Evolutionary conservation across 345 rosid genomes (phyloP), one percentile per base, ranked within the genome.

Genomic region (Stellera chamaejasme): DNA sequence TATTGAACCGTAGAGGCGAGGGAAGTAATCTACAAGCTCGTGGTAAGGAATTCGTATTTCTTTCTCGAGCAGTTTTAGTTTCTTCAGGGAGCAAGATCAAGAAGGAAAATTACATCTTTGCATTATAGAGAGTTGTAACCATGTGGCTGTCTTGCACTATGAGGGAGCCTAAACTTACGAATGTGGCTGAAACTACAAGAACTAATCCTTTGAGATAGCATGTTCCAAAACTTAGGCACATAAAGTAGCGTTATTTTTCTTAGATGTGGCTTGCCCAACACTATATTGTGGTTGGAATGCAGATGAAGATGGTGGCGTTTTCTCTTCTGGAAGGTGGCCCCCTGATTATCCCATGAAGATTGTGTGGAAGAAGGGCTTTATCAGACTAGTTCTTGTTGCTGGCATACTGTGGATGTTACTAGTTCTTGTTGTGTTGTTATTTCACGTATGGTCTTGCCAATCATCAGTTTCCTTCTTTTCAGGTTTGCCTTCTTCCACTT

Each of bases 361-460:
- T 5, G 53, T 82, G 32, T 85, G 96, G 83, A 93, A 86, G 69
- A 68, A 69, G 2, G 97, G 99, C 26, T 84, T 93, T 71, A 25
- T 85, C 50, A 79, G 87, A 14, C 72, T 93, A 79, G 79, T 87
- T 71, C 77, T 90, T 32, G 90, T 90, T 1, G 97, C 69, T 0
- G 96, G 87, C 79, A 82, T 93, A 43, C 54, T 78, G 28, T 93
- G 90, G 99, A 84, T 87, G 95, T 60, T 93, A 10, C 88, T 90
- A 54, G 85, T 93, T 67, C 87, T 93, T 48, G 10, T 74, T 64
- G 90, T 74, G 1, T 61, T 82, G 23, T 59, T 87, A 43, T 79
- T 93, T 71, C 99, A 87, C 60, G 62, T 90, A 48, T 90, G 97
- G 96, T 83, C 96, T 53, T 90, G 95, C 62, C 95, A 83, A 50